A percentile compares a stretch with the other conserved stretches of the same genome.
Evolutionary conservation across 1,139 yeast genomes (phyloP).

Genomic region (Yamadazyma membranifaciens): DNA sequence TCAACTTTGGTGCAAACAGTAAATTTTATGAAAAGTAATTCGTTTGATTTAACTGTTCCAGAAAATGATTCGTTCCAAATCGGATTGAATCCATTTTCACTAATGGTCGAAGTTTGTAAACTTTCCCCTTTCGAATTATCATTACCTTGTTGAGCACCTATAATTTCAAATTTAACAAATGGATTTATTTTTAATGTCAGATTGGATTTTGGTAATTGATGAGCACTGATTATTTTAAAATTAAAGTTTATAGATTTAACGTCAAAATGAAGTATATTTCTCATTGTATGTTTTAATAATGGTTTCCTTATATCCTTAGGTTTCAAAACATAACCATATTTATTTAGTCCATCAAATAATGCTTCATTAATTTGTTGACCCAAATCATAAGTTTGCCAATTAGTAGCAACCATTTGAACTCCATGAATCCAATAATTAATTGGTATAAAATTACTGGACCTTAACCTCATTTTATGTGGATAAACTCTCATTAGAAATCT

Average conservation of each 20-base stretch:
- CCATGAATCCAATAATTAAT: conserved; percentile 80
- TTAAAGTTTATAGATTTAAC: conserved; percentile 18
- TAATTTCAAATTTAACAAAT: conserved; percentile 54
- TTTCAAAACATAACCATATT: conserved; percentile 75
- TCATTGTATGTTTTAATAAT: conserved; percentile 23
- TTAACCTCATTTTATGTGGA: conserved; percentile 76
- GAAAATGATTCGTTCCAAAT: conserved; percentile 62
- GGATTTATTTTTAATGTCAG: conserved; percentile 48
- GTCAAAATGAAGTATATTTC: conserved; percentile 9
- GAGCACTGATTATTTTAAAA: conserved; percentile 73
- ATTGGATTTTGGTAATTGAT: conserved; percentile 70
- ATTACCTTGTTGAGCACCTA: conserved; percentile 35
- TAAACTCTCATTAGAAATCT: conserved; percentile 77
- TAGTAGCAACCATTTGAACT: conserved; percentile 91
- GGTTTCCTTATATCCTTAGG: conserved; percentile 50
- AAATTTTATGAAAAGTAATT: conserved; percentile 35
- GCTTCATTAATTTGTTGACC: conserved; percentile 93
- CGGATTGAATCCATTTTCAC: conserved; percentile 82
- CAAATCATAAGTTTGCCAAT: conserved; percentile 91
- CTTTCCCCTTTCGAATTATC: conserved; percentile 20
- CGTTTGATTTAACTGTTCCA: conserved; percentile 40
- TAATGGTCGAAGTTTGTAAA: conserved; percentile 35
- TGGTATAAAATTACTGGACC: conserved; percentile 80
- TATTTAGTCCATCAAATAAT: conserved; percentile 59
- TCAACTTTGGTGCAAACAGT: conserved; percentile 21